Evolutionary conservation across 345 rosid genomes (phyloP).

Genomic region (Aquilaria yunnanensis): DNA sequence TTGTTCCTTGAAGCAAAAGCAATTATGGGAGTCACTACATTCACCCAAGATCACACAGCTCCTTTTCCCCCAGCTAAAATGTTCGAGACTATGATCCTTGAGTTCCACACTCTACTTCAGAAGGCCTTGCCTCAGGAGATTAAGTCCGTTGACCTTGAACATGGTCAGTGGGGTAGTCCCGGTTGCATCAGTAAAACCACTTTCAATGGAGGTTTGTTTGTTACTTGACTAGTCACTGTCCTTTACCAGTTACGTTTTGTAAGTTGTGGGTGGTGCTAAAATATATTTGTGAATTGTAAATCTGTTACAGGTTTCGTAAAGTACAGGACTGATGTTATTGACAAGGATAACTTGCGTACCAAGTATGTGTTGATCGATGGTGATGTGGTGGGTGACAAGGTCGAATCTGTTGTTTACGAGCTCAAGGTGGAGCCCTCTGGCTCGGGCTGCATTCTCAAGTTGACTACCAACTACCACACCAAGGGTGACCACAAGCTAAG

Average conservation of each 20-base stretch:
- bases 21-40: neutral
- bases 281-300: neutral
- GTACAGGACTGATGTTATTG: neutral
- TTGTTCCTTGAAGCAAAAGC: neutral
- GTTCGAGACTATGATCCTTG: neutral
- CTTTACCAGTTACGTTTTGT: neutral
- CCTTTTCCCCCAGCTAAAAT: neutral
- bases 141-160: conserved; percentile 1
- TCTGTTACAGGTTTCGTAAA: neutral
- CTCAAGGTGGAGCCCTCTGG: conserved; percentile 1
- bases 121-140: conserved; percentile 1
- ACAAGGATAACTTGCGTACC: neutral
- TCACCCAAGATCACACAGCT: neutral
- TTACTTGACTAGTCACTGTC: neutral
- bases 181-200: conserved; percentile 1
- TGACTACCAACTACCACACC: conserved; percentile 3
- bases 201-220: neutral
- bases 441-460: neutral
- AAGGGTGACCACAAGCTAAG: neutral
- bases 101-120: neutral
- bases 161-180: neutral
- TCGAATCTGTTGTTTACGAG: conserved; percentile 1
- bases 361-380: neutral
- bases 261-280: neutral
- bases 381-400: neutral